Conservation (phyloP, 2,329 filamentous ascomycete species). For the Nemania sp. region DNA sequence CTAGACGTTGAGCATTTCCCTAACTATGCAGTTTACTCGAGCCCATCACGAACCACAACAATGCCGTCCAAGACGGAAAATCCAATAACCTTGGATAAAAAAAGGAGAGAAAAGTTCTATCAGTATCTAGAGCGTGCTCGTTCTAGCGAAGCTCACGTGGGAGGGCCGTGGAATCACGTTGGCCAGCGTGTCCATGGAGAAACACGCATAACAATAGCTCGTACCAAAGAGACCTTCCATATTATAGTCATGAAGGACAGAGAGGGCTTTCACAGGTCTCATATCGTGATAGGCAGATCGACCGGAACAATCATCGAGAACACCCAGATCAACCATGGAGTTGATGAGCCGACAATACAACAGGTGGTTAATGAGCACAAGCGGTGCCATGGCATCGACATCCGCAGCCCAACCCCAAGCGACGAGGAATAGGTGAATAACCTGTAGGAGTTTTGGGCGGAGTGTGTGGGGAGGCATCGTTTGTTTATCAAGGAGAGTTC, state of each 20-base stretch:
- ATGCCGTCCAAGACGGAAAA: neutral
- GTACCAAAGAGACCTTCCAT: neutral
- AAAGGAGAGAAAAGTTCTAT: neutral
- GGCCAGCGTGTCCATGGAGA: neutral
- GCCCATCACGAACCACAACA: neutral
- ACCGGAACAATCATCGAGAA: neutral
- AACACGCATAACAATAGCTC: neutral
- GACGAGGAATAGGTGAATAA: no score
- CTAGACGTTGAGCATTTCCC: no score
- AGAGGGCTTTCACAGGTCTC: neutral
- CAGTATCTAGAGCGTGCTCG: neutral
- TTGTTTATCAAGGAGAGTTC: no score
- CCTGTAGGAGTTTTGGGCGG: no score
- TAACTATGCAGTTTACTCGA: neutral
- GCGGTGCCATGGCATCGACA: no score
- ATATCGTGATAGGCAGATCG: neutral
- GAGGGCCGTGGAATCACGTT: neutral
- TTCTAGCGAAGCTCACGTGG: neutral
- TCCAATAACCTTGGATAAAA: neutral
- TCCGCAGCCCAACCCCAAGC: no score
- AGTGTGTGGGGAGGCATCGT: no score
- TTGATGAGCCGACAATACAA: neutral
- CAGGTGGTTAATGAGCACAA: neutral
- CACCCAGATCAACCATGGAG: neutral
- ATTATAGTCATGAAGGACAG: neutral